A percentile compares a stretch with the other conserved stretches of the same genome.
These are phyloP conservation scores for Candolleomyces aberdarensis DNA, from an alignment of 768 basidiomycete genomes.

Conservation along the genomic window DNA sequence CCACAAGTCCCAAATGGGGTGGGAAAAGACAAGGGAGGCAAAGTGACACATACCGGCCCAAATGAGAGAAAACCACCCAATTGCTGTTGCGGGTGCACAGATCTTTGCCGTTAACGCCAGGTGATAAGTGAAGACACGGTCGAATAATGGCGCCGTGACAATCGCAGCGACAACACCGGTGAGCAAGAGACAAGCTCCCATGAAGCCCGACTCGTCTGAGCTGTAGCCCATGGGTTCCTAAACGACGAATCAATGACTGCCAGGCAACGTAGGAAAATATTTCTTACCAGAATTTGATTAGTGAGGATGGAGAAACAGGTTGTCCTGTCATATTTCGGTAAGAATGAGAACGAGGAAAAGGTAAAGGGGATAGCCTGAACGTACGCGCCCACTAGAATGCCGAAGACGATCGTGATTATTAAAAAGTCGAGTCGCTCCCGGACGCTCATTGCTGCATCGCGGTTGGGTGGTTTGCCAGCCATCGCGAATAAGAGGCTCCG, in stretches of 20 bases:
- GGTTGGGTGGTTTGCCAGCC: constrained; percentile 38
- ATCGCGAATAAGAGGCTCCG: constrained; percentile 52
- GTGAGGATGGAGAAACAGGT: constrained; percentile 64
- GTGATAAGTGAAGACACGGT: constrained; percentile 76
- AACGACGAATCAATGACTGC: neutral
- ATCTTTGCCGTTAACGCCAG: constrained; percentile 59
- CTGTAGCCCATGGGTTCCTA: constrained; percentile 77
- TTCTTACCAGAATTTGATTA: constrained; percentile 62
- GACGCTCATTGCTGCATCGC: constrained; percentile 53
- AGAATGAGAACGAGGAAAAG: neutral
- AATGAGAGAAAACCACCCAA: constrained; percentile 68
- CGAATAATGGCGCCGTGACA: constrained; percentile 71
- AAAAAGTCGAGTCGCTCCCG: constrained; percentile 71
- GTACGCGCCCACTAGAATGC: constrained; percentile 60
- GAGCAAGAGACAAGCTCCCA: constrained; percentile 66
- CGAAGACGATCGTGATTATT: constrained; percentile 59
- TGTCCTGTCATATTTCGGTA: neutral
- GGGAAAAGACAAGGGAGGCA: neutral
- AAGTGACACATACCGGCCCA: constrained; percentile 62
- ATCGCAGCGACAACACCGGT: constrained; percentile 70
- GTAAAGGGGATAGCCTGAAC: constrained; percentile 19
- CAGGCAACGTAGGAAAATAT: neutral
- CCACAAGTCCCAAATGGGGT: neutral
- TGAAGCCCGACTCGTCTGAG: constrained; percentile 57
- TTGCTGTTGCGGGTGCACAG: constrained; percentile 58